Percentiles rank a stretch among this genome's conserved stretches.
These are phyloP conservation scores for Candida yuanshanica DNA, from an alignment of 805 yeast species.

Conservation along the genomic window DNA sequence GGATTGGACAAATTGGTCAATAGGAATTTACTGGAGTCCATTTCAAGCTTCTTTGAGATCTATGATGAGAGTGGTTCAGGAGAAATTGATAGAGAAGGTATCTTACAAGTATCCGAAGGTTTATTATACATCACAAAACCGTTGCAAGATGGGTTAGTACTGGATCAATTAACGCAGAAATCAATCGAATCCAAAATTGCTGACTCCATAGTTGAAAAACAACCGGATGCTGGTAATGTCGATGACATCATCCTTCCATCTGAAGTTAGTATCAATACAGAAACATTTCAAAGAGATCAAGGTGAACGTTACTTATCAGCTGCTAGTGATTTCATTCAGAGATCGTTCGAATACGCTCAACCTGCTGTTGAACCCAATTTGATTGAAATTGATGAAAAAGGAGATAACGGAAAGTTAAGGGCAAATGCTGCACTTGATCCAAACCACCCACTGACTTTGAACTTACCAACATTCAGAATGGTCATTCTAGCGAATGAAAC, in stretches of 20 bases:
- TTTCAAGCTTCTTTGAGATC: constrained; percentile 72
- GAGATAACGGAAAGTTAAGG: constrained; percentile 24
- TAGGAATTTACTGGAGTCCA: constrained; percentile 69
- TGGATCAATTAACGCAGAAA: constrained; percentile 59
- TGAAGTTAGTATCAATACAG: constrained; percentile 58
- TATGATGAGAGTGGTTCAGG: constrained; percentile 61
- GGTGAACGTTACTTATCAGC: constrained; percentile 80
- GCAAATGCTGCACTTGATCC: constrained; percentile 86
- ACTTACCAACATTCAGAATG: constrained; percentile 89
- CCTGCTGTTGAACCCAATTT: constrained; percentile 48
- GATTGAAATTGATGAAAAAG: constrained; percentile 36
- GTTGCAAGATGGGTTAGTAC: constrained; percentile 65
- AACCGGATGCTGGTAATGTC: constrained; percentile 24
- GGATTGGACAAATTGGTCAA: constrained; percentile 71
- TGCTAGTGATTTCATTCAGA: constrained; percentile 77
- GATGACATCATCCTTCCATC: constrained; percentile 47
- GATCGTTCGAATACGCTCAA: constrained; percentile 87
- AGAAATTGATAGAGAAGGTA: constrained; percentile 68
- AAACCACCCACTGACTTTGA: constrained; percentile 63
- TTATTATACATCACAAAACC: constrained; percentile 76
- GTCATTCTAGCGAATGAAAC: constrained; percentile 91
- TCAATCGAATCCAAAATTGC: constrained; percentile 66
- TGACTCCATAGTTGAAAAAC: constrained; percentile 42
- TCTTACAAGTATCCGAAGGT: constrained; percentile 83
- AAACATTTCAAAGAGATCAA: constrained; percentile 55